Evolutionary conservation across 345 rosid species (phyloP).

Genomic region (Camelina hispida): DNA sequence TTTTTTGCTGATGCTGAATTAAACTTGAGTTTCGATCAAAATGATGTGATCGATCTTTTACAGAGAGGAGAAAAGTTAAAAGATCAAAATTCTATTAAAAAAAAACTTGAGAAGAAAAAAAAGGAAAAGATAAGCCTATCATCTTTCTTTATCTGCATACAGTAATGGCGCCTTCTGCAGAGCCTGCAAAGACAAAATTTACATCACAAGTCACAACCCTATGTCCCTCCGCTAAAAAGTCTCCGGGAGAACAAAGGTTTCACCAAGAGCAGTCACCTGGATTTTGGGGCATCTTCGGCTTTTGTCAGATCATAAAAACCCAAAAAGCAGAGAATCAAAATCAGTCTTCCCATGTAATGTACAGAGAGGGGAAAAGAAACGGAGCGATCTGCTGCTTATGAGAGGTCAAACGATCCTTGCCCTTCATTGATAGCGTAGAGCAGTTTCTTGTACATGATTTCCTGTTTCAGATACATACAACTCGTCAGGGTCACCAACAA

Average conservation of each 20-base stretch:
- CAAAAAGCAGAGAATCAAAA: constrained; percentile 22
- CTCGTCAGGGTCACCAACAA: constrained; percentile 19
- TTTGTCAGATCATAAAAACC: constrained; percentile 16
- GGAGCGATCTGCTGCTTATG: constrained; percentile 51
- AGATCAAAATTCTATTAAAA: no score
- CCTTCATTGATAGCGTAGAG: constrained; percentile 95
- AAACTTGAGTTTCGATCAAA: no score
- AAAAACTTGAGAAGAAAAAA: background rate
- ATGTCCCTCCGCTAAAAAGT: background rate
- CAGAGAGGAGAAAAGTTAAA: no score
- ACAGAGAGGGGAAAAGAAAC: constrained; percentile 5
- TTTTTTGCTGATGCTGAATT: no score
- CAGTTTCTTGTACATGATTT: constrained; percentile 91
- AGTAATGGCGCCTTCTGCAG: constrained; percentile 21
- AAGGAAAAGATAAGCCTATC: constrained; percentile 2
- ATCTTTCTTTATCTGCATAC: constrained; percentile 20
- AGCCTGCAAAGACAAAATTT: constrained; percentile 18
- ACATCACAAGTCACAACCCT: constrained; percentile 2
- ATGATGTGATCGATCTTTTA: no score
- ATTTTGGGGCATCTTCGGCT: constrained; percentile 21
- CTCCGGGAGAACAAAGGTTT: background rate
- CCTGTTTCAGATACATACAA: constrained; percentile 56
- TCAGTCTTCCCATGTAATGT: constrained; percentile 33
- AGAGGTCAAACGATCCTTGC: constrained; percentile 96
- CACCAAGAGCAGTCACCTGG: constrained; percentile 13